A percentile compares a stretch with the other conserved stretches of the same genome.
Conservation (phyloP, 371 early-diverging fungal genomes). For the Batrachochytrium dendrobatidis region DNA sequence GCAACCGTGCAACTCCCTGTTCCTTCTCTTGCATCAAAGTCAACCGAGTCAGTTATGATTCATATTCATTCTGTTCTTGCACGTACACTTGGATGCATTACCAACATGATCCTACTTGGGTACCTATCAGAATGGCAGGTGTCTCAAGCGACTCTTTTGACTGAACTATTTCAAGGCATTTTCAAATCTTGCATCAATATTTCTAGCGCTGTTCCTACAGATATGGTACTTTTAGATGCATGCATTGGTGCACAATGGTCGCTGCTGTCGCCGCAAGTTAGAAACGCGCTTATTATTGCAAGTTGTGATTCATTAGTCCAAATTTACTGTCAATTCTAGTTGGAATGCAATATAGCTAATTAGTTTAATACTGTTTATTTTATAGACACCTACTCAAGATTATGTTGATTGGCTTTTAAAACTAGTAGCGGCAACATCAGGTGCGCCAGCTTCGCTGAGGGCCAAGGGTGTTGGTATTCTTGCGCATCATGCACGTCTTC, state of each 20-base stretch:
- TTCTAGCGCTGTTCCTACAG: too few relatives aligned
- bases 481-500: constrained; percentile 63
- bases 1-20: background rate
- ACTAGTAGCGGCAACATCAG: constrained; percentile 6
- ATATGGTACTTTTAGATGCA: constrained; percentile 11
- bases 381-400: constrained; percentile 10
- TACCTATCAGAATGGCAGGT: constrained; percentile 4
- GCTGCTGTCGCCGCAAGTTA: too few relatives aligned
- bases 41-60: background rate
- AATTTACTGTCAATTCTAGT: too few relatives aligned
- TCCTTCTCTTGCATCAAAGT: background rate
- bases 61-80: background rate
- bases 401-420: constrained; percentile 33
- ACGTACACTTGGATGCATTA: constrained; percentile 15
- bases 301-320: too few relatives aligned
- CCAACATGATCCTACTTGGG: constrained; percentile 2
- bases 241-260: constrained; percentile 21
- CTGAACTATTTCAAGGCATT: constrained; percentile 4
- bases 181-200: constrained; percentile 3
- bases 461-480: constrained; percentile 70
- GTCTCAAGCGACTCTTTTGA: background rate
- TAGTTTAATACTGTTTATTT: too few relatives aligned
- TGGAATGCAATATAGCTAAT: too few relatives aligned
- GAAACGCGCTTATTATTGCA: too few relatives aligned
- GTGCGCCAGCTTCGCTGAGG: constrained; percentile 18